Evolutionary conservation across 2,329 filamentous ascomycete genomes (phyloP), one percentile per base, ranked within the genome.

Genomic region (Lachnellula suecica): DNA sequence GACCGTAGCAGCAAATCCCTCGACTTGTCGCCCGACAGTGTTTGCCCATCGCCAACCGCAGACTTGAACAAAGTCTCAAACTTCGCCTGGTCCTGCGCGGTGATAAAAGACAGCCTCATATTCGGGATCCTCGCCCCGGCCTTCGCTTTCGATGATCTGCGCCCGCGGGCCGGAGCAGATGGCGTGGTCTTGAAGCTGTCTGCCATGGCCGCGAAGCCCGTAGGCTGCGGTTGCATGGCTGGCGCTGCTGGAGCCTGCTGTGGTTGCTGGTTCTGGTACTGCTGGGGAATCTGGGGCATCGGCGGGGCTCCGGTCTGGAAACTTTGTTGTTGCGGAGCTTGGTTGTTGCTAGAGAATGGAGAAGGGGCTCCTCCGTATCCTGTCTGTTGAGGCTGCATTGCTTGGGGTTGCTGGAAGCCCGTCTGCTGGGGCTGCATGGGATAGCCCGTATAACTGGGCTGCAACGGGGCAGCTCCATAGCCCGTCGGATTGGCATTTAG

Each of bases 1-100:
- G 94, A 97, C 52, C 93, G 85, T 68, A 97, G 68, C 53, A 99
- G 77, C 40, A 99, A 76, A 70, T 97, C 93, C 64, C 88, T 87
- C 23, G 93, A 93, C 72, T 96, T 95, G 58, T 97, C 93, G 48
- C 88, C 94, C 44, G 91, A 91, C 77, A 99, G 84, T 49, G 92
- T 88, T 64, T 92, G 87, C 53, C 81, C 83, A 60, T 91, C 87
- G 29, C 91, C 91, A 31, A 93, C 91, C 13, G 94, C 93, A 50
- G 92, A 96, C 74, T 94, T 97, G 78, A 99, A 99, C 38, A 99
- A 75, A 52, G 94, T 94, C 76, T 99, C 94, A 64, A 99, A 99
- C 74, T 96, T 97, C 66, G 90, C 83, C 72, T 99, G 94, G 68
- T 99, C 94, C 65, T 88, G 84, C 23, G 90, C 92, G 2, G 93